phyloP scores from a whole-genome alignment of 192 early-diverging fungal genomes.

The Coemansia erecta region DNA sequence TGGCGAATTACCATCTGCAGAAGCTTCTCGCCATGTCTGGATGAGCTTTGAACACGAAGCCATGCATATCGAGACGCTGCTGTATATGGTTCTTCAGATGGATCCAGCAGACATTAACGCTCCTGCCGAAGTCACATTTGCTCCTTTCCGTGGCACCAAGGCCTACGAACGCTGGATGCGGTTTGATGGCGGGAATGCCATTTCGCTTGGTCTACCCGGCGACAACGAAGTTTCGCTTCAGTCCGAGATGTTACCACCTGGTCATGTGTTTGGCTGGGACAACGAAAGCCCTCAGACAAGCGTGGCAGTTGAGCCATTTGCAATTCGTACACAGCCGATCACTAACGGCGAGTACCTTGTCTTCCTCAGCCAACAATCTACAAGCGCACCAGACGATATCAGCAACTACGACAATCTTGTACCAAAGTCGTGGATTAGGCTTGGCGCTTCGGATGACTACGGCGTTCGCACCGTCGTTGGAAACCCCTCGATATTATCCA shows the following conservation, averaged over 20 bases:
- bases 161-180: constrained; percentile 23
- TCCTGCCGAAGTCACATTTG: constrained; percentile 13
- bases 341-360: constrained; percentile 72
- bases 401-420: constrained; percentile 22
- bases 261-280: constrained; percentile 82
- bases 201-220: constrained; percentile 65
- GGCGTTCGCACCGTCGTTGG: constrained; percentile 71
- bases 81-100: constrained; percentile 84
- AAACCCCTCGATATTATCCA: constrained; percentile 51
- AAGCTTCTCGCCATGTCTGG: constrained; percentile 62
- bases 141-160: constrained; percentile 1
- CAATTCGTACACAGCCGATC: constrained; percentile 75
- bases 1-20: background rate
- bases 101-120: constrained; percentile 21
- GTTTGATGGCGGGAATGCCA: constrained; percentile 13
- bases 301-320: constrained; percentile 47
- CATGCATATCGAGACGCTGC: constrained; percentile 88
- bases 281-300: constrained; percentile 70
- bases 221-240: constrained; percentile 46
- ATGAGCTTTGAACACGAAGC: constrained; percentile 94
- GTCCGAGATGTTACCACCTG: constrained; percentile 12
- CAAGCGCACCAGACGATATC: background rate
- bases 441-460: constrained; percentile 14
- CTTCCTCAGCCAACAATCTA: constrained; percentile 43
- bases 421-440: constrained; percentile 61